A percentile compares a stretch with the other conserved stretches of the same genome.
phyloP scores from a whole-genome alignment of 257 asterid species.

The Solanum tarijense region DNA sequence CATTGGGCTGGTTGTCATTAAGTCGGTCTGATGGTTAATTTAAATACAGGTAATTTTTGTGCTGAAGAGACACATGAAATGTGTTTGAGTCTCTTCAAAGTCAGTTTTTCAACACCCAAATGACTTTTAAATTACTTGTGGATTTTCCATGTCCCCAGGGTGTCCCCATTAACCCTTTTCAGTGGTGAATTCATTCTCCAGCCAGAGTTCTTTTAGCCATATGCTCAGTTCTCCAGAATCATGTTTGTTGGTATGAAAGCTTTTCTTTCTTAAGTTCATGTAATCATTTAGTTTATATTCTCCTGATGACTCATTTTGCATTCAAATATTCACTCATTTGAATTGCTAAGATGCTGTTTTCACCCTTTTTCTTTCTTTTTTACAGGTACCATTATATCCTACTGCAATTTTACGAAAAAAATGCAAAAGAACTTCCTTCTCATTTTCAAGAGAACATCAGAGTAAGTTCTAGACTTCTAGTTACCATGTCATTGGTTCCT shows the following conservation, averaged over 20 bases:
- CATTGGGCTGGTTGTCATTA: too few species aligned
- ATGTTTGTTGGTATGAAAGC: background rate
- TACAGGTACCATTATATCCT: constrained; percentile 35
- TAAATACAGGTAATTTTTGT: background rate
- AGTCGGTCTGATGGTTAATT: background rate
- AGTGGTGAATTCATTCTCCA: background rate
- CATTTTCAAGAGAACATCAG: constrained; percentile 36
- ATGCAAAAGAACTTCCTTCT: constrained; percentile 24
- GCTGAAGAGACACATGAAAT: background rate
- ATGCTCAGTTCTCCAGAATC: background rate
- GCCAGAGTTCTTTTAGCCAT: background rate
- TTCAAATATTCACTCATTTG: background rate
- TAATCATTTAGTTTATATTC: background rate
- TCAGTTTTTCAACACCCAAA: background rate
- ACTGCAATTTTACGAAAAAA: constrained; percentile 1
- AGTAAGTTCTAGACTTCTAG: constrained; percentile 13
- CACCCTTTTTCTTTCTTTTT: background rate
- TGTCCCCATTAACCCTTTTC: background rate
- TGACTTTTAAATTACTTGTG: background rate
- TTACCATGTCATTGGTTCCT: background rate
- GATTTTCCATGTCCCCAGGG: background rate
- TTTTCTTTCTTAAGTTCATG: background rate
- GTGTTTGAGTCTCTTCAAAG: constrained; percentile 25
- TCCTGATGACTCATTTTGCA: background rate
- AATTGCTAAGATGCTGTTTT: background rate